phyloP scores from a whole-genome alignment of 2,329 filamentous ascomycete species.

The Aspergillus chevalieri region DNA sequence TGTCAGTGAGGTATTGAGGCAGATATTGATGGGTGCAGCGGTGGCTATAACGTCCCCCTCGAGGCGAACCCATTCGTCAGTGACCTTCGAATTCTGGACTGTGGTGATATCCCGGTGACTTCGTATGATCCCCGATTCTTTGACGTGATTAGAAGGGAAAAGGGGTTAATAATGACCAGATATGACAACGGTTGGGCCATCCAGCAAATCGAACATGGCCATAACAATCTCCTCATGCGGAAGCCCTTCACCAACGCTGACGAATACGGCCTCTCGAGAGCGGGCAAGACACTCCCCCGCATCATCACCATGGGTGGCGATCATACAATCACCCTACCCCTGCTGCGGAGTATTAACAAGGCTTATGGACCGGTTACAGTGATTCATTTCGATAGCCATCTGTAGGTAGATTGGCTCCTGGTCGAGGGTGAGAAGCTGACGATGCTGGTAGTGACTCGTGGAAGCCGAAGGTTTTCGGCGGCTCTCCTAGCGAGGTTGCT shows the following conservation, averaged over 20 bases:
- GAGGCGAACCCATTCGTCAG: constrained; percentile 73
- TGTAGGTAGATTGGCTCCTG: constrained; percentile 29
- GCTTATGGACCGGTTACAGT: constrained; percentile 64
- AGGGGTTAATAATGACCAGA: constrained; percentile 33
- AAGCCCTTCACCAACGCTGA: constrained; percentile 62
- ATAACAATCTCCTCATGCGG: constrained; percentile 68
- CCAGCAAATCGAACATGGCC: constrained; percentile 78
- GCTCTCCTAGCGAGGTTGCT: constrained; percentile 68
- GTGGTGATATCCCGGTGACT: constrained; percentile 77
- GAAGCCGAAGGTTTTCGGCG: constrained; percentile 82
- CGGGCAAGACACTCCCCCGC: constrained; percentile 69
- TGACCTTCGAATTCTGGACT: constrained; percentile 75
- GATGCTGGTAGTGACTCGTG: constrained; percentile 46
- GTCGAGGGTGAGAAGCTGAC: neutral
- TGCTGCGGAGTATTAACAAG: constrained; percentile 54
- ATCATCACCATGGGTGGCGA: constrained; percentile 64
- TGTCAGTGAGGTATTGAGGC: constrained; percentile 35
- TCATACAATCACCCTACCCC: constrained; percentile 41
- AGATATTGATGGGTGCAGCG: constrained; percentile 50
- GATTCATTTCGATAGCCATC: constrained; percentile 58
- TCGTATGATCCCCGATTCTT: constrained; percentile 52
- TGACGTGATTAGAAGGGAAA: too few relatives aligned
- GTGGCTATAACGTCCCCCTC: constrained; percentile 80
- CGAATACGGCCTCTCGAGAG: constrained; percentile 61
- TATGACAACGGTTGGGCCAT: constrained; percentile 80